Evolutionary conservation across 2,329 filamentous ascomycete species (phyloP).

Genomic region (Alternaria solani): DNA sequence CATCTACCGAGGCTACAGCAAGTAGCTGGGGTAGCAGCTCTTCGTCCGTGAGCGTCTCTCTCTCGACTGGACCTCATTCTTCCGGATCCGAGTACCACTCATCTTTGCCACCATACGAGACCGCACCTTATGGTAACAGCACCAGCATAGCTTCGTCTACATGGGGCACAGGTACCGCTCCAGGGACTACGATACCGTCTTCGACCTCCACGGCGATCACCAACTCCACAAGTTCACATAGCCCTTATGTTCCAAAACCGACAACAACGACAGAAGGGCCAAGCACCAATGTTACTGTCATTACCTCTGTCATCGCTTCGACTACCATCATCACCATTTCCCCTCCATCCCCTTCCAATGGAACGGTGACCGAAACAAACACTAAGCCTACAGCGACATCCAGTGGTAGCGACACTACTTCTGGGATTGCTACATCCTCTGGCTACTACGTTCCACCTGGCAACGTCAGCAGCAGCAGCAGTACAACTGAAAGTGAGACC

Average conservation of each 20-base stretch:
- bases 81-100: conserved; percentile 15
- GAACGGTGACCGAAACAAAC: conserved; percentile 8
- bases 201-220: conserved; percentile 2
- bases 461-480: conserved; percentile 6
- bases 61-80: conserved; percentile 16
- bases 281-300: conserved; percentile 1
- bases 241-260: neutral
- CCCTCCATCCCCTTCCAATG: conserved; percentile 9
- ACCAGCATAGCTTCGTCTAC: conserved; percentile 5
- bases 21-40: conserved; percentile 27
- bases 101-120: neutral
- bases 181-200: neutral
- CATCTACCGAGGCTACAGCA: conserved; percentile 27
- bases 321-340: conserved; percentile 3
- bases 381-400: conserved; percentile 6
- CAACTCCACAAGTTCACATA: conserved; percentile 3
- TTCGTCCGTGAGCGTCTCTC: conserved; percentile 11
- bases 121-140: conserved; percentile 24
- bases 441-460: conserved; percentile 18
- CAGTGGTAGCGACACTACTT: conserved; percentile 1
- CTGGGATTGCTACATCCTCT: conserved; percentile 2
- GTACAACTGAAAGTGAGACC: conserved; percentile 1
- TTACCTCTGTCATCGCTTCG: conserved; percentile 2
- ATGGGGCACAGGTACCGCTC: conserved; percentile 13
- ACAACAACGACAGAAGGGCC: neutral